Base-by-base conservation (phyloP, 148 eudicot genomes). In the Polygonum aviculare region DNA sequence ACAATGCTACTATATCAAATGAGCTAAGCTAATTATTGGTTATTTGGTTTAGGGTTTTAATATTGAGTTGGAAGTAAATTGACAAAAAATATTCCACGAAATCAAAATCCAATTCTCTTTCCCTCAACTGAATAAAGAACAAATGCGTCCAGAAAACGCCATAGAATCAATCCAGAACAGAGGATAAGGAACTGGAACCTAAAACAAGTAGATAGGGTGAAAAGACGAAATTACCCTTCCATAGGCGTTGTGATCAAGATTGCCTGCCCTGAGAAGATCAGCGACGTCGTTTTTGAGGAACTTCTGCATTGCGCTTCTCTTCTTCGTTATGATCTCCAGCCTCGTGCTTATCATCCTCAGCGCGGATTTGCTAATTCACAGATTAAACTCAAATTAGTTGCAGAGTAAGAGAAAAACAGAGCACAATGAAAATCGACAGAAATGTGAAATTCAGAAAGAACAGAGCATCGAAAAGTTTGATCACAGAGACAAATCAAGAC, bases 291-390 rank as follows among this genome's bases (percentile, higher is more conserved):
- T 90, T 82, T 82, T 93, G 81, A 91, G 73, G 76, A 81, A 90
- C 82, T 81, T 93, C 90, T 85, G 88, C 92, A 84, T 91, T 78
- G 98, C 91, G 77, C 77, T 85, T 47, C 98, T 86, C 83, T 88
- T 91, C 88, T 85, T 90, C 81, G 74, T 84, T 70, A 93, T 85
- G 81, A 79, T 82, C 41, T 91, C 94, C 35, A 87, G 73, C 63
- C 99, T 80, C 2, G 81, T 78, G 76, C 74, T 83, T 31, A 86
- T 85, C 67, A 85, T 72, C 88, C 75, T 89, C 45, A 87, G 12
- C n/a, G 80, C 77, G 22, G 97, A 75, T 82, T 96, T 96, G 91
- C 99, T 93, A 76, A 60, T 79, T 22, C 5, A 3, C 36, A n/a
- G 12, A 49, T 38, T 12, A 16, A 31, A 62, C 69, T 3, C 74